phyloP scores from a whole-genome alignment of 768 basidiomycete genomes.

The Auricularia heimuer region DNA sequence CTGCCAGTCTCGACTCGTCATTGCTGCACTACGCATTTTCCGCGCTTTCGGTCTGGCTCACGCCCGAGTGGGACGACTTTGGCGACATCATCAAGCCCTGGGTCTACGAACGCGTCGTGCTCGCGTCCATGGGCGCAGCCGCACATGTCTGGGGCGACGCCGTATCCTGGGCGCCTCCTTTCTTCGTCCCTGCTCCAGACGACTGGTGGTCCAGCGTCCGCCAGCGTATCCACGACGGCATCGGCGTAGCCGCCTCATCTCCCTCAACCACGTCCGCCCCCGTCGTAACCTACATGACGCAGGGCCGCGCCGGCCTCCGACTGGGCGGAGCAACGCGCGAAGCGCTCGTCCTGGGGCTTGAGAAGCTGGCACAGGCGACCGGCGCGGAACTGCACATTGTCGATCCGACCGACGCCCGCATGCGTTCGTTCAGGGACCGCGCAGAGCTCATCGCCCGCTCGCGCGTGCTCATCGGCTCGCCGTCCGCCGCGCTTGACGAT shows the following conservation, averaged over 20 bases:
- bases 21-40: conserved; percentile 70
- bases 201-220: conserved; percentile 57
- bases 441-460: not conserved
- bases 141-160: not conserved
- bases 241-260: conserved; percentile 15
- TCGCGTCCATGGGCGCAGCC: conserved; percentile 27
- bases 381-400: conserved; percentile 50
- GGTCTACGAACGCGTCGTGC: conserved; percentile 62
- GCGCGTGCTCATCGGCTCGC: conserved; percentile 52
- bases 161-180: conserved; percentile 35
- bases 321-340: conserved; percentile 48
- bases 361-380: conserved; percentile 37
- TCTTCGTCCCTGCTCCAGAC: conserved; percentile 33
- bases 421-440: not conserved
- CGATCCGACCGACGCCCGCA: not conserved
- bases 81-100: conserved; percentile 58
- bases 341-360: conserved; percentile 48
- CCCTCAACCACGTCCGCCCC: conserved; percentile 23
- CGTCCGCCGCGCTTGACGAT: conserved; percentile 56
- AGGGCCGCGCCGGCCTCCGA: conserved; percentile 44
- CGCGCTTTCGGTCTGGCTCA: conserved; percentile 52
- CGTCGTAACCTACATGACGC: conserved; percentile 59
- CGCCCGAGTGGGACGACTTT: conserved; percentile 72
- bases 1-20: conserved; percentile 62
- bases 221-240: conserved; percentile 25